phyloP scores from a whole-genome alignment of 345 rosid species.

The Geranium rotundifolium region DNA sequence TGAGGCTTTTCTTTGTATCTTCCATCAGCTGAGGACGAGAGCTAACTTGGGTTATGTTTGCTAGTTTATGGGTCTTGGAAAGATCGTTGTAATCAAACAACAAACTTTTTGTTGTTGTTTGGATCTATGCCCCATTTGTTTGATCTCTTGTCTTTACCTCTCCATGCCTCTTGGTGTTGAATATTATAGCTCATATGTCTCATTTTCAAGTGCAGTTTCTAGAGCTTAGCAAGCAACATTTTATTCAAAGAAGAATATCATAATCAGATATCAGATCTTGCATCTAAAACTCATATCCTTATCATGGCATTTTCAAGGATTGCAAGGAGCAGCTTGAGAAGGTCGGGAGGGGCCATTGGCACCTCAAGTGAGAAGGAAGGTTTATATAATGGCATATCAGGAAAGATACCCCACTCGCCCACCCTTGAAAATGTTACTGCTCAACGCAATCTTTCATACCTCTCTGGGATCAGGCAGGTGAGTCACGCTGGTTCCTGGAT shows the following conservation, averaged over 20 bases:
- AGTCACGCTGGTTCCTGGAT: slow-evolving; percentile 21
- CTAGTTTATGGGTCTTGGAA: slow-evolving; percentile 23
- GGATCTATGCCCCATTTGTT: slow-evolving; percentile 6
- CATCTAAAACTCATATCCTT: slow-evolving; percentile 8
- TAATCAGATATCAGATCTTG: slow-evolving; percentile 9
- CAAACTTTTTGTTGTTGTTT: slow-evolving; percentile 3
- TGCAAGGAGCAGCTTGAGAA: slow-evolving; percentile 37
- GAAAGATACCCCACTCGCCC: slow-evolving; percentile 9
- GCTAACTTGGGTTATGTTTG: slow-evolving; percentile 20
- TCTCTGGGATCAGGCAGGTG: slow-evolving; percentile 11
- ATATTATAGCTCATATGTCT: background rate
- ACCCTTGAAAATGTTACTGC: slow-evolving; percentile 13
- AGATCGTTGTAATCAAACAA: slow-evolving; percentile 8
- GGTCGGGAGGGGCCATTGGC: slow-evolving; percentile 26
- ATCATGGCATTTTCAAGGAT: slow-evolving; percentile 53
- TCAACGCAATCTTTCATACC: slow-evolving; percentile 11
- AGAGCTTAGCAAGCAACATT: slow-evolving; percentile 11
- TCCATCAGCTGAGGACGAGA: slow-evolving; percentile 18
- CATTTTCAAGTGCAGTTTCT: background rate
- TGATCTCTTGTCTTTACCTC: slow-evolving; percentile 6
- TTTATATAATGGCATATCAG: slow-evolving; percentile 6
- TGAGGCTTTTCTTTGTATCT: slow-evolving; percentile 13
- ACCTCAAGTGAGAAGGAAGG: slow-evolving; percentile 13
- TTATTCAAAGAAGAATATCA: background rate
- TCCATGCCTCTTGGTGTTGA: slow-evolving; percentile 14